Evolutionary conservation across 2,329 filamentous ascomycete species (phyloP).

Genomic region (Tolypocladium inflatum): DNA sequence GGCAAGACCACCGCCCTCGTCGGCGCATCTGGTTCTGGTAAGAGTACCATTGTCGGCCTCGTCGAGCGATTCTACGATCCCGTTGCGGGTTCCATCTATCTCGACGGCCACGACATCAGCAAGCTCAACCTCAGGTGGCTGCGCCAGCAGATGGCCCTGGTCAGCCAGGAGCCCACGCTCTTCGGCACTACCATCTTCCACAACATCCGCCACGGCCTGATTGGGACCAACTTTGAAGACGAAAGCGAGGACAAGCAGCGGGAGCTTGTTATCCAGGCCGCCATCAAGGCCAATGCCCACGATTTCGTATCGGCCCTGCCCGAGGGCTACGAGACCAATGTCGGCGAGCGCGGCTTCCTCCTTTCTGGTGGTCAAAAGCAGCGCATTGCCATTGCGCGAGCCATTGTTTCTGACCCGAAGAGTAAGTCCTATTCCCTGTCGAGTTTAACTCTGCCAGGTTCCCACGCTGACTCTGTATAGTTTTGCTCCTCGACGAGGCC

Average conservation of each 20-base stretch:
- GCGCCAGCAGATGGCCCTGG: conserved; percentile 82
- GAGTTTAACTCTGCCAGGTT: background rate
- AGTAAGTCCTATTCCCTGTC: conserved; percentile 26
- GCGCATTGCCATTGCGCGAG: conserved; percentile 87
- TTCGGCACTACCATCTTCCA: conserved; percentile 84
- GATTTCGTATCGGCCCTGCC: conserved; percentile 79
- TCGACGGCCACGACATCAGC: conserved; percentile 77
- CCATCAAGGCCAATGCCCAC: conserved; percentile 87
- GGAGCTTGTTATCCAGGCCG: conserved; percentile 68
- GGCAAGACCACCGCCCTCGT: conserved; percentile 91
- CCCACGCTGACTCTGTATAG: conserved; percentile 14
- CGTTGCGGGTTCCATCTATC: conserved; percentile 64
- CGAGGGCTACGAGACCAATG: conserved; percentile 85
- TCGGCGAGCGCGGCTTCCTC: conserved; percentile 90
- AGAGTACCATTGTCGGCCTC: conserved; percentile 87
- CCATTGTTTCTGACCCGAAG: conserved; percentile 84
- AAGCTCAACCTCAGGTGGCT: conserved; percentile 83
- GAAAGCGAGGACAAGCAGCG: conserved; percentile 57
- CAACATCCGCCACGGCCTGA: conserved; percentile 85
- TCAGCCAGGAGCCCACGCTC: conserved; percentile 85
- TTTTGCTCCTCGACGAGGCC: conserved; percentile 88
- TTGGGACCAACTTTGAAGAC: conserved; percentile 67
- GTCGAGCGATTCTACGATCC: conserved; percentile 93
- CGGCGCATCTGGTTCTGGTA: conserved; percentile 87
- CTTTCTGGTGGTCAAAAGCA: conserved; percentile 95